Percentiles rank a stretch among this genome's conserved stretches.
Evolutionary conservation across 306 rosid species (phyloP).

Genomic region (Casuarina glauca): DNA sequence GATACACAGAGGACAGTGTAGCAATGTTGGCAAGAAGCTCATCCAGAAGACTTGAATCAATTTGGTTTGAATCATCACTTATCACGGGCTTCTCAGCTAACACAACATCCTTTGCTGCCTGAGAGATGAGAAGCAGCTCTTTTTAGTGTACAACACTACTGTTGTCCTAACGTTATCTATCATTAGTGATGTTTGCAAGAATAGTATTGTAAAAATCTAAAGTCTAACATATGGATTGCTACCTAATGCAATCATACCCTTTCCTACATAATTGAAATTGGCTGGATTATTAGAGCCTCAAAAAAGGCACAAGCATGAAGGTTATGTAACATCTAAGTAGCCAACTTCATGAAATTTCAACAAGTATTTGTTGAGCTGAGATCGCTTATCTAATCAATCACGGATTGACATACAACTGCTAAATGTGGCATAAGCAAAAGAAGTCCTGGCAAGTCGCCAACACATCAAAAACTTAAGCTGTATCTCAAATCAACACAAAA

Average conservation of each 20-base stretch:
- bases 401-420: not conserved
- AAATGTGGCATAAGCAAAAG: not conserved
- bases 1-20: too few species aligned
- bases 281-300: not conserved
- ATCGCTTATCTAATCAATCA: constrained; percentile 12
- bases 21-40: too few species aligned
- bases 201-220: not conserved
- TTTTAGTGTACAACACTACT: constrained; percentile 29
- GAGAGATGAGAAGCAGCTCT: constrained; percentile 37
- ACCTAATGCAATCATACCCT: constrained; percentile 3
- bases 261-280: not conserved
- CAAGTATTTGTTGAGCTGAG: not conserved
- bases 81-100: constrained; percentile 98
- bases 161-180: not conserved
- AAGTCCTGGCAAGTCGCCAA: too few species aligned
- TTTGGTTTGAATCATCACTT: constrained; percentile 90
- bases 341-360: constrained; percentile 1
- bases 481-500: constrained; percentile 8
- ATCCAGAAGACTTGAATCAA: constrained; percentile 36
- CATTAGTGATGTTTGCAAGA: constrained; percentile 1
- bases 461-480: too few species aligned
- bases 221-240: constrained; percentile 2
- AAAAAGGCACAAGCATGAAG: not conserved
- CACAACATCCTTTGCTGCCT: constrained; percentile 99
- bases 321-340: constrained; percentile 1